A percentile compares a stretch with the other conserved stretches of the same genome.
These are phyloP conservation scores for Penicillium egyptiacum DNA, from an alignment of 495 filamentous ascomycete species.

Conservation along the genomic window DNA sequence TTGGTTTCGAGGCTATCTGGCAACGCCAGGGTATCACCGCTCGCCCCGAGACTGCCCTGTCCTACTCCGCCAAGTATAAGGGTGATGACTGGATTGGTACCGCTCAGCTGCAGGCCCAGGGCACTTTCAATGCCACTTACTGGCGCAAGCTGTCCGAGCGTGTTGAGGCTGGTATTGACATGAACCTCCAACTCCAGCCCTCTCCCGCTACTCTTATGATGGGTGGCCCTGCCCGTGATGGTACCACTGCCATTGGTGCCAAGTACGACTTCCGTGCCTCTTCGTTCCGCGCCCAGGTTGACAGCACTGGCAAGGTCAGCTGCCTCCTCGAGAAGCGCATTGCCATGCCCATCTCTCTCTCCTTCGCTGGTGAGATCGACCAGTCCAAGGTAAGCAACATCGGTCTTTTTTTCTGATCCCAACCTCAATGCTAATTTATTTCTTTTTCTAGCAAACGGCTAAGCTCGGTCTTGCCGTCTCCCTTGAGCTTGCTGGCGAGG, in stretches of 20 bases:
- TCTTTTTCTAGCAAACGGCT: conserved; percentile 71
- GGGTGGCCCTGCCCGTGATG: conserved; percentile 73
- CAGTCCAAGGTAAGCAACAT: conserved; percentile 76
- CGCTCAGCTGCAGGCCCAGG: conserved; percentile 79
- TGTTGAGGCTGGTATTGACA: conserved; percentile 92
- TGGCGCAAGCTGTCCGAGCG: conserved; percentile 93
- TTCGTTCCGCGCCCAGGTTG: conserved; percentile 91
- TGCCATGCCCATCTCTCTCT: conserved; percentile 82
- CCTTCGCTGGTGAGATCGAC: conserved; percentile 96
- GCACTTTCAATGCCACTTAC: conserved; percentile 86
- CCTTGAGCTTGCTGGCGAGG: conserved; percentile 85
- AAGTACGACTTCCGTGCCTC: conserved; percentile 98
- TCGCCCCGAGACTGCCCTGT: conserved; percentile 79
- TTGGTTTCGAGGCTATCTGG: conserved; percentile 93
- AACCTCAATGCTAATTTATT: conserved; percentile 12
- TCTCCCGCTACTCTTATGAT: conserved; percentile 62
- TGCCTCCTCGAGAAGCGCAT: conserved; percentile 94
- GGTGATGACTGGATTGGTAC: conserved; percentile 86
- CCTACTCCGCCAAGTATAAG: conserved; percentile 89
- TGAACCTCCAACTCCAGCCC: conserved; percentile 83
- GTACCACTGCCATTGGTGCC: conserved; percentile 84
- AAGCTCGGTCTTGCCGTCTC: conserved; percentile 94
- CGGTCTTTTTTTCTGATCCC: background rate
- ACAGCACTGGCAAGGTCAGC: conserved; percentile 89
- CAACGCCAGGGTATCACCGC: conserved; percentile 75